A percentile compares a stretch with the other conserved stretches of the same genome.
phyloP scores from a whole-genome alignment of 2,329 filamentous ascomycete genomes.

The Apiospora saccharicola region DNA sequence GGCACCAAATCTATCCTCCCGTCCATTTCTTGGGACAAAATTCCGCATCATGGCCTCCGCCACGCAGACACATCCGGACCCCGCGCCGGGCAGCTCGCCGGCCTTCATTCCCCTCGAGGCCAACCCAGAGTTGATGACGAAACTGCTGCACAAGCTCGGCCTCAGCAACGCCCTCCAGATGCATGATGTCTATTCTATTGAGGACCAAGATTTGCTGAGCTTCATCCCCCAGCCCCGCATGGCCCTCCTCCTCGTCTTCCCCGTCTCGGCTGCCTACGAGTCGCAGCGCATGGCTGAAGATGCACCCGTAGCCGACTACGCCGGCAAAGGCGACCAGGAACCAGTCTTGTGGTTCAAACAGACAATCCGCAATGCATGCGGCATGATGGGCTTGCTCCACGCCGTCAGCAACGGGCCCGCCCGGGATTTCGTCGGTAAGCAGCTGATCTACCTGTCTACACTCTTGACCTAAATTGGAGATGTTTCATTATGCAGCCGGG shows the following conservation, averaged over 20 bases:
- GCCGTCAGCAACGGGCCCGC: conserved; percentile 80
- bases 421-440: conserved; percentile 63
- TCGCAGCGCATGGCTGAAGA: conserved; percentile 79
- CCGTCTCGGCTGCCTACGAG: conserved; percentile 82
- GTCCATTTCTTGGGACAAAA: not conserved
- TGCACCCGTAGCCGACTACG: conserved; percentile 66
- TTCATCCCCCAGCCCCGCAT: conserved; percentile 89
- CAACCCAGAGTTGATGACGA: conserved; percentile 89
- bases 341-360: conserved; percentile 94
- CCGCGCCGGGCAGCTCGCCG: conserved; percentile 43
- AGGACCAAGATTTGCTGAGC: conserved; percentile 81
- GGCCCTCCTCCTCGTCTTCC: conserved; percentile 91
- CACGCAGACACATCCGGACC: conserved; percentile 47
- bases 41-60: conserved; percentile 18
- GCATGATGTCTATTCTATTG: conserved; percentile 92
- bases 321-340: conserved; percentile 70
- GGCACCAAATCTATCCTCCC: not conserved
- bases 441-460: not conserved
- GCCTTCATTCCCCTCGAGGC: conserved; percentile 70
- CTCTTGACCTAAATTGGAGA: not conserved
- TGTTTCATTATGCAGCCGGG: not conserved
- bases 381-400: conserved; percentile 87
- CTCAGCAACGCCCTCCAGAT: conserved; percentile 79
- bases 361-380: conserved; percentile 93
- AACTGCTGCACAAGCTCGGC: conserved; percentile 82